Conservation (phyloP, 192 early-diverging fungal genomes). For the Coemansia sp. region DNA sequence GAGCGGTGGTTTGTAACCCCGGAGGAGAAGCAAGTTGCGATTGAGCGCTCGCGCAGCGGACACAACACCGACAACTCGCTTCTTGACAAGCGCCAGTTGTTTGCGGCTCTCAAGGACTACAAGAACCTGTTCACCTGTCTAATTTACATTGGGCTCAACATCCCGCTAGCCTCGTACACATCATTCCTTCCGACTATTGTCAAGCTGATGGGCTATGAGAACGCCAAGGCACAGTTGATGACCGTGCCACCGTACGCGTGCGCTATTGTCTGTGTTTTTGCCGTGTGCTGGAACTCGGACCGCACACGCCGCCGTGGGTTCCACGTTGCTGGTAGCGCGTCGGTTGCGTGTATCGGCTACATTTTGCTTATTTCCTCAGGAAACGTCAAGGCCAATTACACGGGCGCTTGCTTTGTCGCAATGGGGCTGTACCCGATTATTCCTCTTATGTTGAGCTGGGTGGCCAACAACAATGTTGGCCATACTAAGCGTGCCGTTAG, state of each 20-base stretch:
- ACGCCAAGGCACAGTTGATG: slow-evolving; percentile 54
- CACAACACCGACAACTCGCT: slow-evolving; percentile 39
- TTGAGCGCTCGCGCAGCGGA: slow-evolving; percentile 53
- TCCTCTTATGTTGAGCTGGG: slow-evolving; percentile 65
- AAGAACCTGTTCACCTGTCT: slow-evolving; percentile 58
- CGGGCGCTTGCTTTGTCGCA: slow-evolving; percentile 50
- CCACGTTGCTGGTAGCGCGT: slow-evolving; percentile 39
- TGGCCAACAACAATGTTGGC: slow-evolving; percentile 67
- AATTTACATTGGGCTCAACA: slow-evolving; percentile 65
- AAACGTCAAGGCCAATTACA: slow-evolving; percentile 41
- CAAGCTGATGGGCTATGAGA: slow-evolving; percentile 62
- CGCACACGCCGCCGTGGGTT: slow-evolving; percentile 50
- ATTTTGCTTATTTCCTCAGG: slow-evolving; percentile 44
- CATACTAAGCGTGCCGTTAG: slow-evolving; percentile 73
- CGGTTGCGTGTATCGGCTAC: slow-evolving; percentile 40
- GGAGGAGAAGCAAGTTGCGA: slow-evolving; percentile 56
- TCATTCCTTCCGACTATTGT: slow-evolving; percentile 75
- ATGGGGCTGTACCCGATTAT: slow-evolving; percentile 56
- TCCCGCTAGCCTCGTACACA: slow-evolving; percentile 63
- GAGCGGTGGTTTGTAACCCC: slow-evolving; percentile 53
- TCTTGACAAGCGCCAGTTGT: slow-evolving; percentile 51
- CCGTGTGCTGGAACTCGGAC: slow-evolving; percentile 53
- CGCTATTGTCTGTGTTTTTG: slow-evolving; percentile 39
- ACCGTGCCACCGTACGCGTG: slow-evolving; percentile 58
- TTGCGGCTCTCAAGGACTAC: slow-evolving; percentile 53